phyloP scores from a whole-genome alignment of 257 asterid species.

The Fraxinus anomala region DNA sequence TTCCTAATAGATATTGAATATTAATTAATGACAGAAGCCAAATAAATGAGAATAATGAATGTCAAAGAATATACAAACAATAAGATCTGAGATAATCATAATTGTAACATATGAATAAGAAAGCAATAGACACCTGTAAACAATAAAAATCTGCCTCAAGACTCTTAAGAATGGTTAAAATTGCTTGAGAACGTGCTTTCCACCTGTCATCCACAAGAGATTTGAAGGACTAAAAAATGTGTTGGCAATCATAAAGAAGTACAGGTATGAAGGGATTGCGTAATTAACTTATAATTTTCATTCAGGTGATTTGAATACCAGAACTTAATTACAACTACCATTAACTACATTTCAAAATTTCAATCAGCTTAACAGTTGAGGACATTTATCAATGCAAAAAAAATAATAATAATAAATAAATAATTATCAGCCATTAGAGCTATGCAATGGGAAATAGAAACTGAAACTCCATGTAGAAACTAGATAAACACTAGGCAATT shows the following conservation, averaged over 20 bases:
- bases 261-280: neutral
- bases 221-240: neutral
- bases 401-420: neutral
- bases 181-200: conserved; percentile 87
- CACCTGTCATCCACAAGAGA: conserved; percentile 52
- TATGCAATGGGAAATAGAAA: neutral
- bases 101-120: conserved; percentile 18
- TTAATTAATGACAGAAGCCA: conserved; percentile 10
- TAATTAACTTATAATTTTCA: neutral
- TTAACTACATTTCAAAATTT: neutral
- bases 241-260: neutral
- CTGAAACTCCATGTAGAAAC: neutral
- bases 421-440: neutral
- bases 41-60: conserved; percentile 4
- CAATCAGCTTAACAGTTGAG: neutral
- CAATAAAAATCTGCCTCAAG: conserved; percentile 83
- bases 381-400: neutral
- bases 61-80: conserved; percentile 4
- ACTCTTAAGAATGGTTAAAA: conserved; percentile 63
- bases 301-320: neutral
- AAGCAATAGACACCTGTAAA: conserved; percentile 60
- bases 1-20: conserved; percentile 53
- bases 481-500: neutral
- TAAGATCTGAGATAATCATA: neutral
- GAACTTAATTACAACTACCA: neutral